Evolutionary conservation across 2,329 filamentous ascomycete species (phyloP).

Genomic region (Penicillium sclerotiorum): DNA sequence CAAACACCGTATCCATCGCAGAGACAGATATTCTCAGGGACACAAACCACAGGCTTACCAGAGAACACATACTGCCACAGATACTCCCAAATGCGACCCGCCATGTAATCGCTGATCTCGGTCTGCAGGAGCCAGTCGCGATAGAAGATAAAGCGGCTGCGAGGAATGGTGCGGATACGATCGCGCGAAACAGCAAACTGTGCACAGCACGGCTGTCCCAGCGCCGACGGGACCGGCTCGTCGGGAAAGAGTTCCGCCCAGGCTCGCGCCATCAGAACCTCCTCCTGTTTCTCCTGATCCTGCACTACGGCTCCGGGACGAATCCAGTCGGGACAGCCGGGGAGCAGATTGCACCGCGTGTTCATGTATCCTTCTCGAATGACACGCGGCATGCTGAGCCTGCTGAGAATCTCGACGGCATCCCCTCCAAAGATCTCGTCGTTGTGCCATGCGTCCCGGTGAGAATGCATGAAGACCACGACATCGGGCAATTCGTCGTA

Average conservation of each 20-base stretch:
- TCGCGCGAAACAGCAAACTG: conserved; percentile 65
- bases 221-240: conserved; percentile 48
- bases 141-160: conserved; percentile 58
- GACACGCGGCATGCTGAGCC: conserved; percentile 56
- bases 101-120: conserved; percentile 57
- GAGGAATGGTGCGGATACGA: conserved; percentile 57
- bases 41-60: conserved; percentile 48
- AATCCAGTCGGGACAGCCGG: conserved; percentile 63
- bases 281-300: conserved; percentile 50
- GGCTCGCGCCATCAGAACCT: conserved; percentile 48
- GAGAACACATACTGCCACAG: conserved; percentile 67
- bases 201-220: conserved; percentile 65
- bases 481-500: conserved; percentile 63
- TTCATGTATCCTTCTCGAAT: conserved; percentile 61
- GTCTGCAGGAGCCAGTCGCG: conserved; percentile 65
- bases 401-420: conserved; percentile 53
- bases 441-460: conserved; percentile 62
- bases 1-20: conserved; percentile 67
- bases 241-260: conserved; percentile 53
- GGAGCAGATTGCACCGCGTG: conserved; percentile 60
- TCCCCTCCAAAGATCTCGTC: conserved; percentile 56
- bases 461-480: conserved; percentile 62
- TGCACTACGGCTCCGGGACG: conserved; percentile 48
- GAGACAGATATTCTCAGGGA: conserved; percentile 59
- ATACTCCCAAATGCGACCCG: conserved; percentile 65